Conservation (phyloP, 768 basidiomycete species). For the Naganishia onofrii region DNA sequence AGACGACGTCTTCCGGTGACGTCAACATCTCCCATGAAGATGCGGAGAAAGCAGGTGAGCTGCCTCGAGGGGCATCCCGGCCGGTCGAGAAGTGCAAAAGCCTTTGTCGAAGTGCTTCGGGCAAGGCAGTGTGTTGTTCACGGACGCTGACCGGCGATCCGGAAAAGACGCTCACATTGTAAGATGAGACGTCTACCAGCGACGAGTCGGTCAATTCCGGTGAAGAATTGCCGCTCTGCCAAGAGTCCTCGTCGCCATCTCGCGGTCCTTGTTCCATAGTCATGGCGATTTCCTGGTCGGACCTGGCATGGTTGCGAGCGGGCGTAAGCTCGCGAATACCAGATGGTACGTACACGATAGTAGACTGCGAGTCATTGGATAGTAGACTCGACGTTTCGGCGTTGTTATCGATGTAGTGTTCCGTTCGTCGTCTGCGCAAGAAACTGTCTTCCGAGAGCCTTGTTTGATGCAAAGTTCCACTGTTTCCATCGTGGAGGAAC, state of each 20-base stretch:
- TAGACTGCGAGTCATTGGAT: not conserved
- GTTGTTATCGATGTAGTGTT: not conserved
- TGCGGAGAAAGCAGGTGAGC: conserved; percentile 6
- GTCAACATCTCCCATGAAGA: conserved; percentile 5
- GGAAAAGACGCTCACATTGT: conserved; percentile 3
- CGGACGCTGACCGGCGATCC: not conserved
- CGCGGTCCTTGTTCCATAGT: not conserved
- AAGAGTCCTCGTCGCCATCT: not conserved
- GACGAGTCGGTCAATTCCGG: conserved; percentile 10
- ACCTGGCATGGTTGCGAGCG: no score
- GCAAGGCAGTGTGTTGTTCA: not conserved
- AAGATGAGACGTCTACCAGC: not conserved
- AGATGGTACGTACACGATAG: not conserved
- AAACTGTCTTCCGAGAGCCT: not conserved
- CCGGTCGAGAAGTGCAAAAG: not conserved
- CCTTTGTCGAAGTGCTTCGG: not conserved
- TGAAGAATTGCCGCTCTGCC: not conserved
- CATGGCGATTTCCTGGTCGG: no score
- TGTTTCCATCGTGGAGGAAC: not conserved
- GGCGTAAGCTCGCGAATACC: not conserved
- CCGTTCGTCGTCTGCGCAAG: not conserved
- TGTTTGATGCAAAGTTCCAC: not conserved
- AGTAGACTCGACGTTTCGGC: not conserved
- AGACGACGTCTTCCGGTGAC: not conserved
- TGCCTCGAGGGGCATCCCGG: not conserved